phyloP scores from a whole-genome alignment of 768 basidiomycete species.

The Leccinum disarticulatum region DNA sequence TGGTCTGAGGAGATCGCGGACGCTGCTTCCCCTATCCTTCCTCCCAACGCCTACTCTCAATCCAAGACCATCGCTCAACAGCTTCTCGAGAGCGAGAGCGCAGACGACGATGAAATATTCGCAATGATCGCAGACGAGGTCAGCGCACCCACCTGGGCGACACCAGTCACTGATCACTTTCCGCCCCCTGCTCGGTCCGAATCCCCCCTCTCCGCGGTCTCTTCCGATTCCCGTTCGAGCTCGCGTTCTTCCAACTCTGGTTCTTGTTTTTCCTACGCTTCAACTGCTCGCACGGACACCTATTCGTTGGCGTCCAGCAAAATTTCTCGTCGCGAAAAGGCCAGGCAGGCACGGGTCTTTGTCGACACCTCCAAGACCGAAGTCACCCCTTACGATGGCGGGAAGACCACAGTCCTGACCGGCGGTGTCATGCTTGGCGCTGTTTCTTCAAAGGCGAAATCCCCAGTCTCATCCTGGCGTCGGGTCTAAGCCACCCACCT shows the following conservation, averaged over 20 bases:
- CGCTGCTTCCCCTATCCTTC: constrained; percentile 19
- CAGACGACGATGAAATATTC: constrained; percentile 74
- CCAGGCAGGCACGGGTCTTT: constrained; percentile 68
- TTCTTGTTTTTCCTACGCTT: constrained; percentile 69
- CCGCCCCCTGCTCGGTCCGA: constrained; percentile 49
- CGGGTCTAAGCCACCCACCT: constrained; percentile 40
- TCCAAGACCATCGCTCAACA: constrained; percentile 72
- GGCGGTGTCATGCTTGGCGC: constrained; percentile 86
- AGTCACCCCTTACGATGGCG: constrained; percentile 83
- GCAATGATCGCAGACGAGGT: constrained; percentile 72
- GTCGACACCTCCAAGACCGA: constrained; percentile 74
- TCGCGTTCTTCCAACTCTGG: constrained; percentile 71
- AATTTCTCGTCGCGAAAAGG: constrained; percentile 67
- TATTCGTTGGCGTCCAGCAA: constrained; percentile 44
- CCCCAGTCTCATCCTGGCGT: constrained; percentile 53
- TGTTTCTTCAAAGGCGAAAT: constrained; percentile 36
- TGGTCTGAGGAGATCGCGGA: constrained; percentile 60
- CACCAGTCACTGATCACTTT: constrained; percentile 63
- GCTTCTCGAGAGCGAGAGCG: constrained; percentile 66
- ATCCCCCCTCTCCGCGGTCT: constrained; percentile 59
- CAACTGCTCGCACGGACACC: constrained; percentile 56
- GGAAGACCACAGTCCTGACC: constrained; percentile 85
- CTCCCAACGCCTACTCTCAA: constrained; percentile 19
- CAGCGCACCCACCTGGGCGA: constrained; percentile 65
- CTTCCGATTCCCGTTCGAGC: constrained; percentile 50